Conservation (phyloP, 2,329 filamentous ascomycete species). For the Ceratocystis harringtonii region DNA sequence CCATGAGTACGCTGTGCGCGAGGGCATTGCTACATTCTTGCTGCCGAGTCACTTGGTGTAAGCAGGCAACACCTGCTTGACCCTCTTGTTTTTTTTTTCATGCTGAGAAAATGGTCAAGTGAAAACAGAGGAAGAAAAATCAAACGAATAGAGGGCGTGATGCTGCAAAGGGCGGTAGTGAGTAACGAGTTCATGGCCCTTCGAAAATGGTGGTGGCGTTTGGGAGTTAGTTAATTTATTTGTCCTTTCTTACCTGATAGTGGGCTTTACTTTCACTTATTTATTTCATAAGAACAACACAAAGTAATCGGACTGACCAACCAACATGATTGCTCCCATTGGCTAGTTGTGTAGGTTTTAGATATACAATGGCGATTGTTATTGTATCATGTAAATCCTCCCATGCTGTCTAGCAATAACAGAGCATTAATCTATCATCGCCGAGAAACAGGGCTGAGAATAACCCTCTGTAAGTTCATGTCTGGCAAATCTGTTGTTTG, state of each 20-base stretch:
- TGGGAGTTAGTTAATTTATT: neutral
- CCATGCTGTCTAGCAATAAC: neutral
- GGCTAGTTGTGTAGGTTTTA: neutral
- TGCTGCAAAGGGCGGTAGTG: neutral
- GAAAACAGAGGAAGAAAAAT: neutral
- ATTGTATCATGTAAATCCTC: neutral
- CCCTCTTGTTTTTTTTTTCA: neutral
- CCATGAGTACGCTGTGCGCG: slow-evolving; percentile 86
- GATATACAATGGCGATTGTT: neutral
- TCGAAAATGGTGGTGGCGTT: neutral
- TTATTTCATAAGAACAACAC: neutral
- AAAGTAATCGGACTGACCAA: neutral
- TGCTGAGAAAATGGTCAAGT: too few relatives aligned
- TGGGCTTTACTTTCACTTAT: neutral
- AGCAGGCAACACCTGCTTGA: slow-evolving; percentile 14
- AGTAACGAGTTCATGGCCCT: neutral
- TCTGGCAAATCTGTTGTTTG: neutral
- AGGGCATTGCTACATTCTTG: slow-evolving; percentile 93
- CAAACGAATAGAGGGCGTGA: too few relatives aligned
- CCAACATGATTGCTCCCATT: neutral
- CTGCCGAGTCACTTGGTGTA: slow-evolving; percentile 79
- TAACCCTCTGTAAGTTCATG: neutral
- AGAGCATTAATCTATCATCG: neutral
- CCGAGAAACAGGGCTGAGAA: neutral
- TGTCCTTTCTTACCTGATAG: neutral